Base-by-base conservation (phyloP, 2,329 filamentous ascomycete species). In the Paraphaeosphaeria minitans region DNA sequence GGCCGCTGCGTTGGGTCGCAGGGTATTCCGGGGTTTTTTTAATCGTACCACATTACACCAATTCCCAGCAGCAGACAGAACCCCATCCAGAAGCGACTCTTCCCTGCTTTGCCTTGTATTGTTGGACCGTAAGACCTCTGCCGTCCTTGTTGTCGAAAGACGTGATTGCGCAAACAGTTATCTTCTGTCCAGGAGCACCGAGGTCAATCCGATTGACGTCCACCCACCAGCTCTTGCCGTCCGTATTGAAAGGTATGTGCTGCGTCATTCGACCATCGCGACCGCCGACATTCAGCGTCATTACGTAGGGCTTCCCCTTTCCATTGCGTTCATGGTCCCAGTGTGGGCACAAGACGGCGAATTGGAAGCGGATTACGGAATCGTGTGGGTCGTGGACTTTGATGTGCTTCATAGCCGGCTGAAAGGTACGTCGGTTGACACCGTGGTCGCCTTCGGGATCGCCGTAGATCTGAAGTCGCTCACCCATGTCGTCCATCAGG, bases 221-320 rank as follows among this genome's bases (percentile, higher is more conserved):
- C 1, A 87, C 77, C 87, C 91, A 96, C 86, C 90, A 96, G 78
- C 89, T 87, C 70, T 85, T 89, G 14, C 90, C 91, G 59, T 94
- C 90, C n/a, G 86, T 89, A 12, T 78, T 68, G 55, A 97, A 85
- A 0, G 90, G 86, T 1, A 94, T 78, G 55, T 86, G 83, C 45
- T 93, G 87, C 10, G 89, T 84, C 52, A 88, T 85, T 8, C 84
- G 80, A 0, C 90, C 91, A 65, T 92, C 89, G 27, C 88, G 47
- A 12, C 75, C 75, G 2, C 71, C 82, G 29, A 92, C 83, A 56
- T 83, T 83, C 19, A 97, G 79, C 16, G 95, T 78, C 69, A 94
- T 87, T 46, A 93, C 79, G 57, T 88, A 90, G 46, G 87, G 83
- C 59, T 84, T 85, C 0, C 88, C 89, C 55, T 81, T 77, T 0